Evolutionary conservation across 257 asterid genomes (phyloP).

Genomic region (Plantago major): DNA sequence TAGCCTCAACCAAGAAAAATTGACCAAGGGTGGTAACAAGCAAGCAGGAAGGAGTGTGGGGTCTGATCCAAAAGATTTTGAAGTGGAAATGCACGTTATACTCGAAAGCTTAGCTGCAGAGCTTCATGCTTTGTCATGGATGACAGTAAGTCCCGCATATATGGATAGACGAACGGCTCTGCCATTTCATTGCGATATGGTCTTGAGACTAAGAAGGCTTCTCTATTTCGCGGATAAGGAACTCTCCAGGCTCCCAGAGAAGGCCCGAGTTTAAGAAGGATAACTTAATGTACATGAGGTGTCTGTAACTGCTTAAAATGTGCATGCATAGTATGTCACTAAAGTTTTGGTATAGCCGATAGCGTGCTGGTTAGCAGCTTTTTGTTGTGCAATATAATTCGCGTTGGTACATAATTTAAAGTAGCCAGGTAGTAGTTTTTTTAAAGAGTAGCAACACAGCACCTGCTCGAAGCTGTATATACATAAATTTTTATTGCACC

Average conservation of each 20-base stretch:
- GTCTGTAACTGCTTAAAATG: background rate
- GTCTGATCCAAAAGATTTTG: slow-evolving; percentile 59
- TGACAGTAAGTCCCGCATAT: slow-evolving; percentile 91
- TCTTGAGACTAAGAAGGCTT: slow-evolving; percentile 84
- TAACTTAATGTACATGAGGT: background rate
- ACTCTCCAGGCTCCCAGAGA: slow-evolving; percentile 67
- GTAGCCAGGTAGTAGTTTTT: background rate
- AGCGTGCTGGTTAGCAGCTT: background rate
- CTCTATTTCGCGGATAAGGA: slow-evolving; percentile 93
- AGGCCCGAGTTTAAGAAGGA: slow-evolving; percentile 25
- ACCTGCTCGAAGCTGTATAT: background rate
- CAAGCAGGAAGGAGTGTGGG: slow-evolving; percentile 46
- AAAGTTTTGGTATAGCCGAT: background rate
- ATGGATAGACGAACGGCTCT: slow-evolving; percentile 81
- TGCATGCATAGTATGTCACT: slow-evolving; percentile 3
- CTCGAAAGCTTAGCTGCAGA: slow-evolving; percentile 84
- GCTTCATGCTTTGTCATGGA: slow-evolving; percentile 96
- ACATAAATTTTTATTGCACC: background rate
- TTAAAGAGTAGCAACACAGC: background rate
- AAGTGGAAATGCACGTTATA: slow-evolving; percentile 59
- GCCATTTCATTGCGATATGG: slow-evolving; percentile 96
- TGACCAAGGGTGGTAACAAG: slow-evolving; percentile 48
- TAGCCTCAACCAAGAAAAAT: slow-evolving; percentile 50
- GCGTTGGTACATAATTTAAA: background rate
- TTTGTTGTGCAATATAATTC: background rate